phyloP scores from a whole-genome alignment of 345 rosid genomes.

The Limnanthes douglasii region DNA sequence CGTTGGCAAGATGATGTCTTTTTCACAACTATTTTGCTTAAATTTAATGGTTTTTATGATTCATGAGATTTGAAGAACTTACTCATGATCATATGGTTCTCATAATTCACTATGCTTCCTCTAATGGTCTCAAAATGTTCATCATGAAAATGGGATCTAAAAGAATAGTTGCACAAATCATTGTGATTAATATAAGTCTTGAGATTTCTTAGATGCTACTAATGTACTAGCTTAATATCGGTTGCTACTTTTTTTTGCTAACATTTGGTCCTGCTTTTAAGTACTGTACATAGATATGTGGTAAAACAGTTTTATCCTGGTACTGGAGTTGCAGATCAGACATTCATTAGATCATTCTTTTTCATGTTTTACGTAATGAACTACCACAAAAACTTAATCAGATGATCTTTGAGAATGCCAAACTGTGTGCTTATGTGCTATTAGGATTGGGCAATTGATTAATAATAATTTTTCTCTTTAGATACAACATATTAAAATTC shows the following conservation, averaged over 20 bases:
- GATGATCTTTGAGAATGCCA: too few species aligned
- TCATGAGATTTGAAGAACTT: not conserved
- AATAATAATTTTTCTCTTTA: too few species aligned
- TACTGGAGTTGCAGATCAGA: constrained; percentile 86
- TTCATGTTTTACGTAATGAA: constrained; percentile 4
- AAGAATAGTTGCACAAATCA: constrained; percentile 84
- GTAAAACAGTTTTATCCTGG: constrained; percentile 86
- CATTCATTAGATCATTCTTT: too few species aligned
- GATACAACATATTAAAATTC: too few species aligned
- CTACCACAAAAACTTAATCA: too few species aligned
- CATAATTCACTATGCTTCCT: not conserved
- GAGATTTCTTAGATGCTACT: too few species aligned
- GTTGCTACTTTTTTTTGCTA: constrained; percentile 1
- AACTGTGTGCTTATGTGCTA: too few species aligned
- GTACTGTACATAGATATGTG: constrained; percentile 83
- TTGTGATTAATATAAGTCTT: too few species aligned
- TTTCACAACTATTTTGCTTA: constrained; percentile 9
- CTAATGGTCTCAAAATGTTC: constrained; percentile 65
- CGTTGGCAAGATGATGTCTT: constrained; percentile 71
- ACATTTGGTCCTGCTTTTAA: constrained; percentile 16
- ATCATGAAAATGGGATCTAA: constrained; percentile 98
- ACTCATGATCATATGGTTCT: constrained; percentile 1
- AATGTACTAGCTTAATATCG: not conserved
- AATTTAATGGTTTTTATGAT: constrained; percentile 6
- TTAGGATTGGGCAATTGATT: too few species aligned